Evolutionary conservation across 1,284 basidiomycete genomes (phyloP).

Genomic region (Fomes fomentarius): DNA sequence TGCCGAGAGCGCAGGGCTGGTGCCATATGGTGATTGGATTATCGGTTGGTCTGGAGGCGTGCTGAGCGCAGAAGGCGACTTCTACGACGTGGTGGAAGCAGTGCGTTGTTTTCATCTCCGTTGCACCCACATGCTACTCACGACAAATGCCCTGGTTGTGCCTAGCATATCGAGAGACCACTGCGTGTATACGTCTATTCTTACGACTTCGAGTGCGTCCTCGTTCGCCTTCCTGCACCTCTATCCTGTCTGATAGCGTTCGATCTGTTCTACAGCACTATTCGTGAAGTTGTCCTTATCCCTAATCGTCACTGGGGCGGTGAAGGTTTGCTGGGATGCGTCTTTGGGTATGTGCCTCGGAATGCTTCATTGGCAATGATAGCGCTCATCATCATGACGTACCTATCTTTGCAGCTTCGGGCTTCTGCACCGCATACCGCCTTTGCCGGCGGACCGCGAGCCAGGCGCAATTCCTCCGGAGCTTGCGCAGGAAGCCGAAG

Average conservation of each 20-base stretch:
- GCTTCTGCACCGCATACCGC: conserved; percentile 88
- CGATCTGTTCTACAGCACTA: conserved; percentile 56
- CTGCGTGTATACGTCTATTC: conserved; percentile 96
- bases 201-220: conserved; percentile 92
- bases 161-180: conserved; percentile 90
- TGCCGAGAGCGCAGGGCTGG: conserved; percentile 87
- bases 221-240: conserved; percentile 21
- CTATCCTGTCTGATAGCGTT: conserved; percentile 12
- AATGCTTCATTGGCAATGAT: conserved; percentile 1
- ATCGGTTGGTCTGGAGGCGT: conserved; percentile 96
- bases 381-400: not conserved
- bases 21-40: conserved; percentile 89
- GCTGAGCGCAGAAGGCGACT: conserved; percentile 91
- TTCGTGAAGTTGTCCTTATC: conserved; percentile 89
- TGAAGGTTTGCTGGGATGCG: conserved; percentile 90
- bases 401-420: conserved; percentile 57
- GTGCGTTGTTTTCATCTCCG: conserved; percentile 47
- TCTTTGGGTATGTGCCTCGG: conserved; percentile 77
- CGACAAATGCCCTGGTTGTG: not conserved
- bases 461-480: conserved; percentile 58
- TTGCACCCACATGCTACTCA: conserved; percentile 11
- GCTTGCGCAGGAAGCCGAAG: conserved; percentile 46
- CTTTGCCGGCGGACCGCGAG: conserved; percentile 55
- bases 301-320: conserved; percentile 97
- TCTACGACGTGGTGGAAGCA: conserved; percentile 95